A percentile compares a stretch with the other conserved stretches of the same genome.
Conservation (phyloP, 2,329 filamentous ascomycete species). For the Fusarium veterinarium region DNA sequence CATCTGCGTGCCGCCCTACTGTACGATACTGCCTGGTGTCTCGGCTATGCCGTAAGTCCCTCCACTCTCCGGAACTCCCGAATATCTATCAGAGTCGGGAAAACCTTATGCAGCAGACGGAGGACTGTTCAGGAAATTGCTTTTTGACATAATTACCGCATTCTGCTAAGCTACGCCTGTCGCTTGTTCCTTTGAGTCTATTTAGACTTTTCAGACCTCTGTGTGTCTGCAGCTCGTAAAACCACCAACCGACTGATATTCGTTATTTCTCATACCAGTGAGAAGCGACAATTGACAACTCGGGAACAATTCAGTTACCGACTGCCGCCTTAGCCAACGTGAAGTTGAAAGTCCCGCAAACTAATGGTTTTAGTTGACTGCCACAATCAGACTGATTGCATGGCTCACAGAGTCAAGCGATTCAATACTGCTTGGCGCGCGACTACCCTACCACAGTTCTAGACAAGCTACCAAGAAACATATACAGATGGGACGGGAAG, state of each 20-base stretch:
- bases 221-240: not conserved
- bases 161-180: not conserved
- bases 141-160: not conserved
- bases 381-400: slow-evolving; percentile 6
- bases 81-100: slow-evolving; percentile 1
- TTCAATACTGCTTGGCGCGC: not conserved
- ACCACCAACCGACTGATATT: not conserved
- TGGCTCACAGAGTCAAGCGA: not conserved
- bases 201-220: not conserved
- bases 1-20: slow-evolving; percentile 13
- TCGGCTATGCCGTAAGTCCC: slow-evolving; percentile 29
- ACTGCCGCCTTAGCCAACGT: not conserved
- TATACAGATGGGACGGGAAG: not conserved
- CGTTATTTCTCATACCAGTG: not conserved
- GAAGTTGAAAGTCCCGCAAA: slow-evolving; percentile 5
- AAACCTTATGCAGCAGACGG: not conserved
- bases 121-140: not conserved
- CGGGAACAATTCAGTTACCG: not conserved
- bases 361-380: slow-evolving; percentile 4
- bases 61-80: slow-evolving; percentile 33
- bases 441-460: not conserved
- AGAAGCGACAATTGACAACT: not conserved
- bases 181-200: slow-evolving; percentile 3
- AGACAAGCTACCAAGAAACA: not conserved
- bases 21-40: slow-evolving; percentile 9